These are phyloP conservation scores for Rhododendron williamsianum DNA, from an alignment of 148 eudicot genomes.

Conservation along the genomic window DNA sequence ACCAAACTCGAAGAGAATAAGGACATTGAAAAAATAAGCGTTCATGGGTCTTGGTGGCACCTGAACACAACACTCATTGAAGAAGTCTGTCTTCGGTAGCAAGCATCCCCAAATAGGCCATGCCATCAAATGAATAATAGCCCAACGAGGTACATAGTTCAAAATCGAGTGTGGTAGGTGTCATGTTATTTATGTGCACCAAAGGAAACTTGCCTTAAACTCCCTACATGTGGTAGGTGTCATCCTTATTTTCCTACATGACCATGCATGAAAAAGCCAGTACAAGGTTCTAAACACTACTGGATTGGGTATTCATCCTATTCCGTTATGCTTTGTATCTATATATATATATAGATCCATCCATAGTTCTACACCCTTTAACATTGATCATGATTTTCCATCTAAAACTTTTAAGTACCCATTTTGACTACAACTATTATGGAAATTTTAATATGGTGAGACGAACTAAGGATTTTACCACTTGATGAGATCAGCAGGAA, in stretches of 20 bases:
- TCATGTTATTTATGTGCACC: neutral
- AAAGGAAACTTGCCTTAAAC: no score
- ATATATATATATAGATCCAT: no score
- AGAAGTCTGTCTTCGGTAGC: no score
- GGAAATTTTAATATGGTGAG: neutral
- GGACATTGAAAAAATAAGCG: no score
- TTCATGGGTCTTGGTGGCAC: no score
- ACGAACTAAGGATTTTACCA: slow-evolving; percentile 6
- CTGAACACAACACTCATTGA: no score
- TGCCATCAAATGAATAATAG: no score
- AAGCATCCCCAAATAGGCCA: no score
- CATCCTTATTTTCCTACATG: neutral
- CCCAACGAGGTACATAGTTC: neutral
- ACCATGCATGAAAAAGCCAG: neutral
- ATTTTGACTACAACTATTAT: neutral
- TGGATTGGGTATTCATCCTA: neutral
- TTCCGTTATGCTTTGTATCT: no score
- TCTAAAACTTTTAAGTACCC: neutral
- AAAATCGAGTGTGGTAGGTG: neutral
- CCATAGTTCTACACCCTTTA: neutral
- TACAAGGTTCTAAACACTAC: neutral
- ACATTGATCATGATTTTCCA: neutral
- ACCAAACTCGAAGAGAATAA: no score
- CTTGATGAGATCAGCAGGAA: slow-evolving; percentile 26
- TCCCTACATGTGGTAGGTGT: no score